These are phyloP conservation scores for Camellia lanceoleosa DNA, from an alignment of 148 eudicot genomes.

Conservation along the genomic window DNA sequence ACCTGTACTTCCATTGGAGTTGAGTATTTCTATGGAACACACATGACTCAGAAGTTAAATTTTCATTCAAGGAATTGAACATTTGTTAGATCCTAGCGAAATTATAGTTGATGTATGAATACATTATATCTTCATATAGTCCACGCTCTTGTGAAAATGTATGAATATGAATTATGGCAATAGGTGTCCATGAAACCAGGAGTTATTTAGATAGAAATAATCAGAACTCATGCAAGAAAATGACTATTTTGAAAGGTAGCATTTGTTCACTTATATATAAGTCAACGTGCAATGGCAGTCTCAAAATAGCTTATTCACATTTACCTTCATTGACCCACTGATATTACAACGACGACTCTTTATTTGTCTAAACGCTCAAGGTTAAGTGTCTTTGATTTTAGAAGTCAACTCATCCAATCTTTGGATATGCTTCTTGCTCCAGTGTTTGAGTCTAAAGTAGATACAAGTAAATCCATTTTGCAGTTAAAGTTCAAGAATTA, in stretches of 20 bases:
- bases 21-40: no score
- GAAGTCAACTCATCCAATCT: slow-evolving; percentile 38
- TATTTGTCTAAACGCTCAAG: slow-evolving; percentile 62
- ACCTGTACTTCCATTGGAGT: no score
- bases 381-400: slow-evolving; percentile 57
- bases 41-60: no score
- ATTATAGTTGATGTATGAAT: no score
- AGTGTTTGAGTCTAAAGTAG: slow-evolving; percentile 34
- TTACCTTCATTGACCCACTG: slow-evolving; percentile 72
- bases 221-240: neutral
- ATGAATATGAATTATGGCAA: no score
- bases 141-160: no score
- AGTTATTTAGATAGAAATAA: no score
- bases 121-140: no score
- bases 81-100: no score
- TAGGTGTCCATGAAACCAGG: no score
- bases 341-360: slow-evolving; percentile 56
- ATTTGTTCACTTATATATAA: neutral
- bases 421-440: no score
- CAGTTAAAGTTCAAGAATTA: neutral
- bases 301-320: neutral
- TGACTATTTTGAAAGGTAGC: neutral
- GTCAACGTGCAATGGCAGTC: neutral
- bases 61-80: no score
- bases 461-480: neutral